Base-by-base conservation (phyloP, 805 yeast species). In the Phaffomyces opuntiae region DNA sequence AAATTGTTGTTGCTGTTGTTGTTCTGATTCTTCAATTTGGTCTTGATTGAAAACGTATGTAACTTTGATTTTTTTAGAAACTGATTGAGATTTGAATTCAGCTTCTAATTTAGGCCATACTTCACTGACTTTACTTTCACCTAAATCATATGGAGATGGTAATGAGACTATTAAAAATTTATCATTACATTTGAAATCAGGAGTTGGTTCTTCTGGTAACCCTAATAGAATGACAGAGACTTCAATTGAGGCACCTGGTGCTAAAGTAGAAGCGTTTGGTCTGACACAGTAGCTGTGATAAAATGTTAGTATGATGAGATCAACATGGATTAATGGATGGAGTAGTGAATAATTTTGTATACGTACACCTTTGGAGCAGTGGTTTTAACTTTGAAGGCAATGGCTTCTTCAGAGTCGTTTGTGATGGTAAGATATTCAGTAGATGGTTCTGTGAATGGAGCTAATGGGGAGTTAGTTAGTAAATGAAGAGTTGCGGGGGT, bases 351-450 rank as follows among this genome's bases (percentile, higher is more conserved):
- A 19, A 45, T 41, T 40, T 6, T 12, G 3, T 6, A 32, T 26
- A 54, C 67, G 9, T 54, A 83, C 66, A 87, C 73, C 66, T 87
- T 90, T 50, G 99, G 99, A 9, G 98, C 97, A 7, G 99, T 93
- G 39, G 99, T 91, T 70, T 91, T 93, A 61, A 93, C 97, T 71
- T 93, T 93, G 75, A 88, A 93, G 29, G 96, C 96, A 39, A 81
- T 73, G 31, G 80, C 69, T 45, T 72, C 72, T 14, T 77, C 65
- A 36, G 83, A 70, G 56, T 80, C 82, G 64, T 85, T 84, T 36
- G 72, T 63, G 51, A 74, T 65, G 36, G 65, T 73, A 50, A 67
- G 66, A 46, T 58, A 63, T 61, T 81, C 83, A 16, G 93, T 83
- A 38, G 83, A 76, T 54, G 84, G 80, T 55, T 77, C 74, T 53